phyloP scores from a whole-genome alignment of 2,329 filamentous ascomycete species.

The Aspergillus sp. region DNA sequence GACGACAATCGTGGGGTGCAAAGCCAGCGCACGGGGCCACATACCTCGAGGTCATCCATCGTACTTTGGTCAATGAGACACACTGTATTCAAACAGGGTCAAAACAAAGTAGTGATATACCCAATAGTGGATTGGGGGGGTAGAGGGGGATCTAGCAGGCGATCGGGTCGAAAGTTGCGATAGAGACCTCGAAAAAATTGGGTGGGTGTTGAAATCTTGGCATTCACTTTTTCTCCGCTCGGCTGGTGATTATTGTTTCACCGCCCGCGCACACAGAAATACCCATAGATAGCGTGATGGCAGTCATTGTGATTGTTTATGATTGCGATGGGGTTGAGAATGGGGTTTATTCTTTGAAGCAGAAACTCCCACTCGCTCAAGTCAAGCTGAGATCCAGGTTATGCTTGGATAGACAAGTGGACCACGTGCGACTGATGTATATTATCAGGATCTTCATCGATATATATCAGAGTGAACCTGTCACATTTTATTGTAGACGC shows the following conservation, averaged over 20 bases:
- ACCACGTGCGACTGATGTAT: too few relatives aligned
- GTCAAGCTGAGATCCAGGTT: too few relatives aligned
- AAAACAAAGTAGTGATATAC: background rate
- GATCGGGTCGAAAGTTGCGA: conserved; percentile 13
- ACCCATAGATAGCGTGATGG: too few relatives aligned
- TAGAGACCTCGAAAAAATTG: conserved; percentile 32
- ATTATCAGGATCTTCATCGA: too few relatives aligned
- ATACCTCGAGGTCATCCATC: conserved; percentile 39
- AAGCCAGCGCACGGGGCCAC: conserved; percentile 10
- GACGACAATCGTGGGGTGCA: conserved; percentile 8
- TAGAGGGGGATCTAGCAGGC: conserved; percentile 1
- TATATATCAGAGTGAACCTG: too few relatives aligned
- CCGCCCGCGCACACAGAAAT: conserved; percentile 11
- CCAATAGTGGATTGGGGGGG: background rate
- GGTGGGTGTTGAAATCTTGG: conserved; percentile 31
- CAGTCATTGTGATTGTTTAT: too few relatives aligned
- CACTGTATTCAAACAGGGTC: background rate
- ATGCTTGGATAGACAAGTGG: too few relatives aligned
- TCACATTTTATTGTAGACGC: background rate
- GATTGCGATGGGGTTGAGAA: too few relatives aligned
- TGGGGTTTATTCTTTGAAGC: too few relatives aligned
- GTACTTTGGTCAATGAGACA: conserved; percentile 3
- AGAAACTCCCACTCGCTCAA: too few relatives aligned
- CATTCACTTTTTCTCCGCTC: conserved; percentile 27
- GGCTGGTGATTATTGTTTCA: conserved; percentile 15